phyloP scores from a whole-genome alignment of 352 stramenopile species.

The Pythium utonaiense region DNA sequence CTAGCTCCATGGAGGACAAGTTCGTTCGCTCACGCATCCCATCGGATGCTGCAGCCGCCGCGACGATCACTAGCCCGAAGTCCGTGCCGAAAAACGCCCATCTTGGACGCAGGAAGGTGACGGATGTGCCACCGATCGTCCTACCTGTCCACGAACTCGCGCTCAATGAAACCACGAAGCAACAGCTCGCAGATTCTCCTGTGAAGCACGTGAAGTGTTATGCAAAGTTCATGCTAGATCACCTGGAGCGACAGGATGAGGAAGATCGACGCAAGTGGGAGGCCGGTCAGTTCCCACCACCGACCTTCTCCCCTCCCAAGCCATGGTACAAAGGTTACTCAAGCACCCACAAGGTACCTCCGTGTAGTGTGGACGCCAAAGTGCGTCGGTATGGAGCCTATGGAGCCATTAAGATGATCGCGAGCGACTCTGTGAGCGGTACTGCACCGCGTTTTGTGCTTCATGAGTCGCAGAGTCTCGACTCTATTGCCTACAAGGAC shows the following conservation, averaged over 20 bases:
- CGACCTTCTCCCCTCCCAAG: constrained; percentile 26
- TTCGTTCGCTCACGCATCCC: constrained; percentile 28
- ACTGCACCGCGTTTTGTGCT: constrained; percentile 27
- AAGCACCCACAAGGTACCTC: constrained; percentile 25
- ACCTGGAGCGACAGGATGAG: constrained; percentile 17
- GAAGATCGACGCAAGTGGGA: constrained; percentile 13
- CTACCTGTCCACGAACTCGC: constrained; percentile 1
- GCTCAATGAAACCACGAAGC: background rate
- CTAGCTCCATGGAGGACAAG: constrained; percentile 38
- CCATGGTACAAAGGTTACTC: constrained; percentile 56
- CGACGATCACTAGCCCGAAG: constrained; percentile 5
- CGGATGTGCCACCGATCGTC: constrained; percentile 11
- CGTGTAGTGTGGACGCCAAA: constrained; percentile 43
- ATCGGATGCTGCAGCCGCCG: background rate
- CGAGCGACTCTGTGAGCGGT: constrained; percentile 22
- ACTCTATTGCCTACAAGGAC: constrained; percentile 28
- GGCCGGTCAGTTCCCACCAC: constrained; percentile 12
- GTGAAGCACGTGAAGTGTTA: constrained; percentile 29
- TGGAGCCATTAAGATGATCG: constrained; percentile 38
- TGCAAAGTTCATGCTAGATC: constrained; percentile 28
- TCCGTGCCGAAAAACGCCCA: constrained; percentile 22
- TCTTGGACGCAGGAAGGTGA: constrained; percentile 7
- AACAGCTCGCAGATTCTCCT: constrained; percentile 12
- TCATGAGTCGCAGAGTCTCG: constrained; percentile 35
- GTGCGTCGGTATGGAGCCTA: constrained; percentile 53